A percentile compares a stretch with the other conserved stretches of the same genome.
Conservation (phyloP, 2,329 filamentous ascomycete species). For the Pyrenophora tritici-repentis region DNA sequence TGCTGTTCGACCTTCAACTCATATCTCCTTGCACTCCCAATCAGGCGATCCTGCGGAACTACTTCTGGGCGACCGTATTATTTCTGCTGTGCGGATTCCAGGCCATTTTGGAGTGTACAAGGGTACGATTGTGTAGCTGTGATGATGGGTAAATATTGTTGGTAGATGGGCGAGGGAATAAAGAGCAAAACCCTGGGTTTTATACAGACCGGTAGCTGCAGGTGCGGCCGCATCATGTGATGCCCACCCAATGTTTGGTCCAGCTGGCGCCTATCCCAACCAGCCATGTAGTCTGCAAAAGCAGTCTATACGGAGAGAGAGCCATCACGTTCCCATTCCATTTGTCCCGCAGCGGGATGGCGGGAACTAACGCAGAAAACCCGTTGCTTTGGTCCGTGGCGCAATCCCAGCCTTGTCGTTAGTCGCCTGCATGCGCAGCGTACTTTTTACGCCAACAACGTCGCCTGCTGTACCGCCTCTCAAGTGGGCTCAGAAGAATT, state of each 20-base stretch:
- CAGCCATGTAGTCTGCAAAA: too few species aligned
- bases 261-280: too few species aligned
- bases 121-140: neutral
- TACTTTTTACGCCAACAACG: too few species aligned
- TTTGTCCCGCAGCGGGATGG: neutral
- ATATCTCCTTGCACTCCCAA: slow-evolving; percentile 18
- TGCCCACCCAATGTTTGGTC: too few species aligned
- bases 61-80: slow-evolving; percentile 1
- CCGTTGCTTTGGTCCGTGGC: neutral
- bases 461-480: too few species aligned
- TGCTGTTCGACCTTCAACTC: slow-evolving; percentile 86
- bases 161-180: neutral
- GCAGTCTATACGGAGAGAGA: neutral
- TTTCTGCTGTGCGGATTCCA: neutral
- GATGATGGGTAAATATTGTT: neutral
- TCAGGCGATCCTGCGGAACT: too few species aligned
- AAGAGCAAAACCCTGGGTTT: slow-evolving; percentile 1
- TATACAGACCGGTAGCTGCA: slow-evolving; percentile 1
- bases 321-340: neutral
- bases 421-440: too few species aligned
- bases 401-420: neutral
- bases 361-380: slow-evolving; percentile 1
- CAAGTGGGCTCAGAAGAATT: too few species aligned
- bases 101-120: neutral
- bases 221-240: neutral